Base-by-base conservation (phyloP, 257 asterid genomes). In the Solanum rostratum region DNA sequence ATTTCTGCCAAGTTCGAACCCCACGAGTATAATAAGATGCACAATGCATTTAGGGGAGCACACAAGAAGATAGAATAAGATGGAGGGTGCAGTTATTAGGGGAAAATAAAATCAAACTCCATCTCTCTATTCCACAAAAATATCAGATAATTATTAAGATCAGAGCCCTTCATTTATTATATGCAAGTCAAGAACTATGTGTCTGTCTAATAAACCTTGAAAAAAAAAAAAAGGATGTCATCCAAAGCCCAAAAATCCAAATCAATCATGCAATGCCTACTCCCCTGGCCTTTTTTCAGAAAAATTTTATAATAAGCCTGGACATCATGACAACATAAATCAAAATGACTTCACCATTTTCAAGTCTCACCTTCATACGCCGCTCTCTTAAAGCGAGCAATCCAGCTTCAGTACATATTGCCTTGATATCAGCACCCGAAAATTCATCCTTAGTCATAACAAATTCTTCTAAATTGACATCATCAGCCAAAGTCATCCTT, bases 341-440 rank as follows among this genome's bases (percentile, higher is more conserved):
- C 5, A 41, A 65, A 30, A 14, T 22, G 12, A 68, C 54, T 3
- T 6, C 15, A 16, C 0, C 18, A 27, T 20, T 37, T 69, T 52
- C 8, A 15, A 18, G 73, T 18, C 81, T 88, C 85, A 95, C 99
- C 98, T 95, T 95, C 99, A 94, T 95, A 20, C 99, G 94, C 10
- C 97, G 96, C 90, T 95, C 99, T 88, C 99, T 93, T 84, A 95
- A 81, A 82, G 99, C 99, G 71, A 93, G 97, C 90, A 95, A 86
- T 84, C 98, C 99, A 85, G 99, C 98, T 91, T 95, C 99, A 14
- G 99, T 94, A 85, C 99, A 95, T 83, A 95, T 95, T 71, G 99
- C 99, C 89, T 94, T 95, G 85, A 95, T 95, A 87, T 95, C 99
- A 89, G 99, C 99, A 79, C 99, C 99, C 66, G 99, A 95, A 83